A percentile compares a stretch with the other conserved stretches of the same genome.
Evolutionary conservation across 257 asterid genomes (phyloP).

Genomic region (Salvia rosmarinus): DNA sequence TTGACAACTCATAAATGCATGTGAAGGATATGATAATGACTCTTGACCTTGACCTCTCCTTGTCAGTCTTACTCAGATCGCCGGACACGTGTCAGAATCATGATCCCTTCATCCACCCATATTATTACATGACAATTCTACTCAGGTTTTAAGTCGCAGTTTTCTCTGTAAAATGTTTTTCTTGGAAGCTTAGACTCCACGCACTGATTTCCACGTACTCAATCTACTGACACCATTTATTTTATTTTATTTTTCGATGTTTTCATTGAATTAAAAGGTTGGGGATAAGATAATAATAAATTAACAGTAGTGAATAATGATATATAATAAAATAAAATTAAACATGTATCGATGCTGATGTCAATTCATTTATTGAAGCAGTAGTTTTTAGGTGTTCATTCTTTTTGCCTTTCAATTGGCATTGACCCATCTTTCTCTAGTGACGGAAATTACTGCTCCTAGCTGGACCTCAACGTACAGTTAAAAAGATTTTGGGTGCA

Average conservation of each 20-base stretch:
- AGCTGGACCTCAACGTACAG: conserved; percentile 29
- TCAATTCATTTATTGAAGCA: conserved; percentile 13
- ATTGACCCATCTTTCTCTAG: conserved; percentile 38
- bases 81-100: conserved; percentile 47
- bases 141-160: conserved; percentile 25
- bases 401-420: conserved; percentile 37
- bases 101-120: conserved; percentile 36
- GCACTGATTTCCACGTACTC: conserved; percentile 47
- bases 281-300: no score
- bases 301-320: background rate
- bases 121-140: conserved; percentile 34
- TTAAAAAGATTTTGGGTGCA: conserved; percentile 37
- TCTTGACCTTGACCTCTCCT: conserved; percentile 56
- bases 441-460: conserved; percentile 38
- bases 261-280: background rate
- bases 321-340: background rate
- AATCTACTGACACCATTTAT: conserved; percentile 5
- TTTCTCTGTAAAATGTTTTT: conserved; percentile 19
- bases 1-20: conserved; percentile 62
- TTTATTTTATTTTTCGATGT: no score
- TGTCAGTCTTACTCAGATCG: conserved; percentile 35
- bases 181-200: background rate
- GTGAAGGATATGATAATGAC: conserved; percentile 52
- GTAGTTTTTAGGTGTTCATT: conserved; percentile 22
- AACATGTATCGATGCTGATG: conserved; percentile 19